These are phyloP conservation scores for Phytophthora ohioensis DNA, from an alignment of 352 stramenopile species.

Conservation along the genomic window DNA sequence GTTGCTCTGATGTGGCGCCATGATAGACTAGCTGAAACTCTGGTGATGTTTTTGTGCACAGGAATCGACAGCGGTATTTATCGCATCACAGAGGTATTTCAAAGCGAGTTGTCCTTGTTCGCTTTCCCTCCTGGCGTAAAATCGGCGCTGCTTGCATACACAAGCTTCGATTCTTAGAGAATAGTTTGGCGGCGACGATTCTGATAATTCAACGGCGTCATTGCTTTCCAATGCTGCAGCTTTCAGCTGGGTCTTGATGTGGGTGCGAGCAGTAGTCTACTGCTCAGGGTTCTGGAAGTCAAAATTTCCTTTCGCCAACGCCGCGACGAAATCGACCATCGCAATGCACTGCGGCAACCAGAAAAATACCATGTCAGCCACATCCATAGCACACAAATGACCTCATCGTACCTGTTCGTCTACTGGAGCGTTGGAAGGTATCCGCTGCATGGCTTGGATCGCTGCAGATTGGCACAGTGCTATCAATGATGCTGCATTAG, in stretches of 20 bases:
- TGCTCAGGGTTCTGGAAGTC: slow-evolving; percentile 40
- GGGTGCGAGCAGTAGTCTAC: background rate
- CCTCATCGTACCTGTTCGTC: slow-evolving; percentile 42
- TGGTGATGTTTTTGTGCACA: slow-evolving; percentile 23
- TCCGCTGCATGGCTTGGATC: slow-evolving; percentile 78
- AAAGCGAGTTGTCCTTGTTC: slow-evolving; percentile 66
- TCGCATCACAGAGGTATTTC: slow-evolving; percentile 78
- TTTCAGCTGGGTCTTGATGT: slow-evolving; percentile 4
- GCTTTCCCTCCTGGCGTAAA: slow-evolving; percentile 59
- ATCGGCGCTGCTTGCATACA: slow-evolving; percentile 56
- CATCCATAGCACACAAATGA: background rate
- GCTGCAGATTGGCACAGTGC: slow-evolving; percentile 76
- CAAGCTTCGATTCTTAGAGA: slow-evolving; percentile 54
- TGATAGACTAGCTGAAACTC: slow-evolving; percentile 6
- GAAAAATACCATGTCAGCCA: slow-evolving; percentile 12
- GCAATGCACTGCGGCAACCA: slow-evolving; percentile 37
- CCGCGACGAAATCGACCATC: slow-evolving; percentile 58
- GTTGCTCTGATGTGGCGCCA: background rate
- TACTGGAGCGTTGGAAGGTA: slow-evolving; percentile 32
- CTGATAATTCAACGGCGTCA: slow-evolving; percentile 25
- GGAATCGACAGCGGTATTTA: slow-evolving; percentile 84
- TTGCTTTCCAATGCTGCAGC: slow-evolving; percentile 26
- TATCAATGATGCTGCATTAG: slow-evolving; percentile 79
- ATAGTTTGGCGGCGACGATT: slow-evolving; percentile 23
- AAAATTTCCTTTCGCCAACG: slow-evolving; percentile 51